Percentiles rank a stretch among this genome's conserved stretches.
These are phyloP conservation scores for Mitragyna speciosa DNA, from an alignment of 257 asterid genomes.

Conservation along the genomic window DNA sequence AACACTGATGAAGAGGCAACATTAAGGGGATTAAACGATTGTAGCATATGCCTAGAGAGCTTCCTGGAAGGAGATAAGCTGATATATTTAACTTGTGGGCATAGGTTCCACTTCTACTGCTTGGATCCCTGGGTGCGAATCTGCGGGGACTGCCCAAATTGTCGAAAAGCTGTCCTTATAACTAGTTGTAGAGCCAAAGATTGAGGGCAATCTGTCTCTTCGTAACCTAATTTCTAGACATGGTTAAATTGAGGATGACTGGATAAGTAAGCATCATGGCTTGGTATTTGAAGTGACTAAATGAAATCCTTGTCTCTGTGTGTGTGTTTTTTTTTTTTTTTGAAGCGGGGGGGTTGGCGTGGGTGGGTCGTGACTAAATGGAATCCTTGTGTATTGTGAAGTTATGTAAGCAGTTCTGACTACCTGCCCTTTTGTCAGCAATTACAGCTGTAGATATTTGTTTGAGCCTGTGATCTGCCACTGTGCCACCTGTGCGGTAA, in stretches of 20 bases:
- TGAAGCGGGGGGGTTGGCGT: no score
- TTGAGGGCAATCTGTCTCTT: not conserved
- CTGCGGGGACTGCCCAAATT: slow-evolving; percentile 91
- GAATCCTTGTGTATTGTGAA: not conserved
- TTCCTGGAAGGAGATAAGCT: slow-evolving; percentile 67
- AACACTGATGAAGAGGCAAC: slow-evolving; percentile 28
- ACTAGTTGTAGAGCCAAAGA: slow-evolving; percentile 19
- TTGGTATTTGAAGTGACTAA: not conserved
- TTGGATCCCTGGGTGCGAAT: slow-evolving; percentile 72
- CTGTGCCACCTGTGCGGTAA: not conserved
- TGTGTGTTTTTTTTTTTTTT: no score
- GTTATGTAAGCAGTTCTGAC: not conserved
- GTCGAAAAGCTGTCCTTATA: slow-evolving; percentile 54
- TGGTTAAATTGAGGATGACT: not conserved
- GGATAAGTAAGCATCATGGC: not conserved
- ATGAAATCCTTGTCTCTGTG: not conserved
- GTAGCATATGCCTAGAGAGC: slow-evolving; percentile 78
- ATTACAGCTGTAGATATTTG: not conserved
- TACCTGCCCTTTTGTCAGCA: not conserved
- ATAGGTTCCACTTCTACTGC: slow-evolving; percentile 71
- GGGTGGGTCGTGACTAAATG: not conserved
- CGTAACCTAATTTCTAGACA: not conserved
- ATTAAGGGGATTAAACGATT: slow-evolving; percentile 33
- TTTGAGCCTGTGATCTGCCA: not conserved
- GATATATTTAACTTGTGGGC: slow-evolving; percentile 60